Base-by-base conservation (phyloP, 148 eudicot genomes). In the Linanthus parryae region DNA sequence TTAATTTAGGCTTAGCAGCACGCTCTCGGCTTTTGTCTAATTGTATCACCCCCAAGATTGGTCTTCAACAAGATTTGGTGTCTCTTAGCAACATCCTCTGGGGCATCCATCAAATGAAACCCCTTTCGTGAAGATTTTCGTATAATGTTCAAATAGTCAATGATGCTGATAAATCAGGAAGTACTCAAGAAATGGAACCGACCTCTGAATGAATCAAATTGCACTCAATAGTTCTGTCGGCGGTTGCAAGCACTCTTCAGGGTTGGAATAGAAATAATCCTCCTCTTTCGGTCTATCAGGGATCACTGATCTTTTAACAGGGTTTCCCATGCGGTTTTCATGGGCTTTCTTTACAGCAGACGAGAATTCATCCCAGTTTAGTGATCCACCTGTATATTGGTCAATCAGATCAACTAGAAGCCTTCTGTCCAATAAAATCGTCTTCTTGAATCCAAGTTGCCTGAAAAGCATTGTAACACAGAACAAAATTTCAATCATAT, bases 251-350 rank as follows among this genome's bases (percentile, higher is more conserved):
- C 97, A 89, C 68, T 89, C 97, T 13, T 71, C 71, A 4, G 97
- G 97, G 61, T 89, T 89, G 20, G 88, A 70, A 28, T 80, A 85
- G 72, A 89, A 89, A 66, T 89, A 85, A 41, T 85, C 97, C 53
- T 89, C 97, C 57, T 89, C 97, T 75, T 89, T 89, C 20, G 97
- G 97, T 71, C 77, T 66, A 52, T 82, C 95, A 0, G 90, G 79
- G 36, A 89, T 89, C 27, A 82, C 81, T 50, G 71, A 44, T 67
- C 97, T 77, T 59, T 69, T 73, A 8, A 59, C 70, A n/a, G 88
- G 81, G 57, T 73, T 76, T 40, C 97, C 97, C 73, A 78, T 73
- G 65, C 91, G 90, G 37, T 73, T 65, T 30, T 70, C 73, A 48
- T 85, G 95, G 53, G 73, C 62, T 62, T 75, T 74, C 73, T 85